These are phyloP conservation scores for Schizosaccharomyces cryophilus DNA, from an alignment of 805 yeast genomes.

Conservation along the genomic window DNA sequence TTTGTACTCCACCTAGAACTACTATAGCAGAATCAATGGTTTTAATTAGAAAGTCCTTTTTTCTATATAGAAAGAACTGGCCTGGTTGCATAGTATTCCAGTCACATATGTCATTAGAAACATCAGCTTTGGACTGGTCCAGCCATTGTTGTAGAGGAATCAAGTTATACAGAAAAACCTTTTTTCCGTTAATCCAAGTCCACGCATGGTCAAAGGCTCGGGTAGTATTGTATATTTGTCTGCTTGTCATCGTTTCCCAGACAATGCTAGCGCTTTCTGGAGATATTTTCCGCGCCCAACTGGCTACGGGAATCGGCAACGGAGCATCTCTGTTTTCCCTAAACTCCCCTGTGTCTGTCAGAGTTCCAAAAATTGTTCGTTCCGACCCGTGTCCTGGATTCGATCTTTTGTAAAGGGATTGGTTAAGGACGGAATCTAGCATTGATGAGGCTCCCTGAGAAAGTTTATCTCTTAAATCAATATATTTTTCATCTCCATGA, in stretches of 20 bases:
- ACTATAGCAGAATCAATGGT: not conserved
- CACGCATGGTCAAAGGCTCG: not conserved
- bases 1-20: not conserved
- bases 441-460: conserved; percentile 39
- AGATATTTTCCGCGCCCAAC: not conserved
- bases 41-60: not conserved
- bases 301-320: not conserved
- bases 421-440: conserved; percentile 21
- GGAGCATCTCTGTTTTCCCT: not conserved
- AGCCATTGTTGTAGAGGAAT: not conserved
- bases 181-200: not conserved
- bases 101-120: not conserved
- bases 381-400: not conserved
- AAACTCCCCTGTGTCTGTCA: not conserved
- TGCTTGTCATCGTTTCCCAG: conserved; percentile 6
- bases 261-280: conserved; percentile 5
- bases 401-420: not conserved
- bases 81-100: not conserved
- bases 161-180: not conserved
- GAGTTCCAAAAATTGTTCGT: not conserved
- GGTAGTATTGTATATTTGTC: not conserved
- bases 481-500: conserved; percentile 20
- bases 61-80: not conserved
- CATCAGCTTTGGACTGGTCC: too few species aligned
- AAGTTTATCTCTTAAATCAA: conserved; percentile 24